These are phyloP conservation scores for Saccharomyces paradoxus DNA, from an alignment of 805 yeast species.

Conservation along the genomic window DNA sequence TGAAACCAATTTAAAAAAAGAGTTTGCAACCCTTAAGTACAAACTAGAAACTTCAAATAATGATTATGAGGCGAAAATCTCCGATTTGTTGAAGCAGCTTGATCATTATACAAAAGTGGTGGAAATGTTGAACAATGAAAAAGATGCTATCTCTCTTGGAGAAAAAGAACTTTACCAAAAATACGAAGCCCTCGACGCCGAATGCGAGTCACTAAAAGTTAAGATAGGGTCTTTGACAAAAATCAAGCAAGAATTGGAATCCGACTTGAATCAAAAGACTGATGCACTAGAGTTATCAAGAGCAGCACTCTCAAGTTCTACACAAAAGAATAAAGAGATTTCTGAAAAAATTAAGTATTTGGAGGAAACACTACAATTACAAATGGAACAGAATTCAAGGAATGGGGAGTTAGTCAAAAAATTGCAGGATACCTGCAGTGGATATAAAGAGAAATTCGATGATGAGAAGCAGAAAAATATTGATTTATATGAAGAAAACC, in stretches of 20 bases:
- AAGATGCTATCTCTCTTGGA: conserved; percentile 35
- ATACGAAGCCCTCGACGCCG: conserved; percentile 40
- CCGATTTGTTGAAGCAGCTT: conserved; percentile 36
- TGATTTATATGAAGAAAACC: conserved; percentile 58
- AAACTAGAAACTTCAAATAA: conserved; percentile 49
- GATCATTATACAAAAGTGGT: conserved; percentile 35
- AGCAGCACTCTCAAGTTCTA: conserved; percentile 8
- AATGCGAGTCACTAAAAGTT: conserved; percentile 25
- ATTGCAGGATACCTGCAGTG: conserved; percentile 26
- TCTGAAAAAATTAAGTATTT: conserved; percentile 17
- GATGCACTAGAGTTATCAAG: conserved; percentile 21
- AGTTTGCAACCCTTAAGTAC: conserved; percentile 51
- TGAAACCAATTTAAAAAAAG: conserved; percentile 61
- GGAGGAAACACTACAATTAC: conserved; percentile 26
- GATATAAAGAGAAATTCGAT: conserved; percentile 30
- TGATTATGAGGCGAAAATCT: conserved; percentile 31
- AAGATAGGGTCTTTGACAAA: background rate
- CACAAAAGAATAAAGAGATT: conserved; percentile 19
- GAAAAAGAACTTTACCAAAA: conserved; percentile 41
- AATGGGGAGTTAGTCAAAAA: conserved; percentile 32
- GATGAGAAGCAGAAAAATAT: conserved; percentile 45
- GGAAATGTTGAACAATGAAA: conserved; percentile 37
- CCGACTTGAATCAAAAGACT: background rate
- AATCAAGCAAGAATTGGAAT: conserved; percentile 1
- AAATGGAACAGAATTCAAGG: conserved; percentile 26